A percentile compares a stretch with the other conserved stretches of the same genome.
Evolutionary conservation across 176 grass and related monocot genomes (phyloP).

Genomic region (Paspalum vaginatum): DNA sequence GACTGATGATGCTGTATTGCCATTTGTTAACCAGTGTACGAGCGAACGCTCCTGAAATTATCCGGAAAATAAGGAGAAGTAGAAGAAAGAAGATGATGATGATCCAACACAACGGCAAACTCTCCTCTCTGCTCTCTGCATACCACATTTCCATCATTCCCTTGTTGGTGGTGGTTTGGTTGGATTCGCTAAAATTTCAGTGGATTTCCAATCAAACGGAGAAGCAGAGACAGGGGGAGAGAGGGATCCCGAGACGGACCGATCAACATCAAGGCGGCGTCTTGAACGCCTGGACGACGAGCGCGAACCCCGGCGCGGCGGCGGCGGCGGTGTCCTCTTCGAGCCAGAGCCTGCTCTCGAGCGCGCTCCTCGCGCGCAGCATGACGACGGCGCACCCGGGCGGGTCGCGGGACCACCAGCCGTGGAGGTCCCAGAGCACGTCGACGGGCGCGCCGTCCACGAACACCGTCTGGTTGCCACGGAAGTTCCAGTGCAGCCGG

Average conservation of each 20-base stretch:
- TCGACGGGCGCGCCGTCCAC: conserved; percentile 84
- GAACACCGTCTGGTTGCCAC: conserved; percentile 94
- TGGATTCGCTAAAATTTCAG: too few species aligned
- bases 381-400: conserved; percentile 74
- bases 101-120: neutral
- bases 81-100: neutral
- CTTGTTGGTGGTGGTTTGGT: too few species aligned
- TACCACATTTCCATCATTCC: too few species aligned
- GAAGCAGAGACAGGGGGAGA: too few species aligned
- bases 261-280: conserved; percentile 36
- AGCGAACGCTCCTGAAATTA: conserved; percentile 17
- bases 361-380: conserved; percentile 70
- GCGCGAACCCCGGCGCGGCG: conserved; percentile 61
- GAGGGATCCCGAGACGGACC: neutral
- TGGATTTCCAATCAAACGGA: too few species aligned
- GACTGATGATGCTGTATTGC: neutral
- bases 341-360: conserved; percentile 92
- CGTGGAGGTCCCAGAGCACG: conserved; percentile 94
- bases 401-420: conserved; percentile 64
- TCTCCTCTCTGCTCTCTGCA: neutral
- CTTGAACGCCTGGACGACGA: conserved; percentile 72
- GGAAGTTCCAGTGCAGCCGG: conserved; percentile 70
- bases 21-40: conserved; percentile 42
- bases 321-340: conserved; percentile 88
- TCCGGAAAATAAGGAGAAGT: neutral